Evolutionary conservation across 2,329 filamentous ascomycete genomes (phyloP), one percentile per base, ranked within the genome.

Genomic region (Cryphonectria nitschkei): DNA sequence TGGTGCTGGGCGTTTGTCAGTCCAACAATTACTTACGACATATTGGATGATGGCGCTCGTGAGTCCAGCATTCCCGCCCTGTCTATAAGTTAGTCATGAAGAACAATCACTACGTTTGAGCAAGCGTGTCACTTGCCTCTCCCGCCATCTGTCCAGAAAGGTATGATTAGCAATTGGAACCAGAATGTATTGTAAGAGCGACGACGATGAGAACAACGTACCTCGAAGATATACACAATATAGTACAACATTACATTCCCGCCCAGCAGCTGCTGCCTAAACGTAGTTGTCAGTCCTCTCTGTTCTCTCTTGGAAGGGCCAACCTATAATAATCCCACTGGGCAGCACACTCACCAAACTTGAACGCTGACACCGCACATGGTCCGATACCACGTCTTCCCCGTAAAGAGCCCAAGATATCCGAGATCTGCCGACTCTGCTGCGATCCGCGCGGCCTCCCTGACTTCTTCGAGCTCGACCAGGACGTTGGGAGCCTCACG

Each of bases 231-330:
- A 73, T 89, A 90, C 0, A 89, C 84, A 71, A 90, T 85, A 72
- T 90, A 90, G 76, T 89, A 88, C 69, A 87, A 82, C 74, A 86
- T 86, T 2, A 88, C 84, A 67, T 89, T 89, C 67, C 87, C 87
- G 8, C 87, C 87, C 0, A 86, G 82, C 22, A 89, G 76, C 64
- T 89, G 87, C 56, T 87, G 86, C 86, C 82, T 68, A 13, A 4
- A 32, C 11, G 26, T 22, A 32, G 2, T 19, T 14, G 41, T 67
- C 13, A 60, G 50, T 39, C 43, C 39, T 34, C 46, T 54, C 11
- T 41, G 26, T 4, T 13, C 32, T 22, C n/a, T 39, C 37, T 13
- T 26, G 26, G 26, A 52, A 58, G 41, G 22, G 29, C 3, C 13
- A 14, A 32, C 16, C 5, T 11, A 46, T 6, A 50, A 22, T 5